Evolutionary conservation across 164 flowering plant species (phyloP).

Genomic region (Macadamia tetraphylla): DNA sequence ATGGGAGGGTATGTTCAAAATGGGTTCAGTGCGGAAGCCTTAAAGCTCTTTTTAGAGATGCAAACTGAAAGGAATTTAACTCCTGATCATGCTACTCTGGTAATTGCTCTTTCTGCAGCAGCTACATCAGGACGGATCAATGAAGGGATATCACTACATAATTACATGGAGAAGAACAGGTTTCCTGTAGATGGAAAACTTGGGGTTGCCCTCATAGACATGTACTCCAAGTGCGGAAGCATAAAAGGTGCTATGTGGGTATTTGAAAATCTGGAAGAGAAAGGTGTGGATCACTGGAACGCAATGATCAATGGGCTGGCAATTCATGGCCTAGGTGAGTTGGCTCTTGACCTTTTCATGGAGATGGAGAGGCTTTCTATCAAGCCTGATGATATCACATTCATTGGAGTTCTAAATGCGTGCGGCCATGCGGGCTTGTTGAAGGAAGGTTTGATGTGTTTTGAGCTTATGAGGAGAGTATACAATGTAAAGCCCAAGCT

Average conservation of each 20-base stretch:
- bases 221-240: slow-evolving; percentile 76
- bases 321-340: slow-evolving; percentile 51
- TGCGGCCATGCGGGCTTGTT: slow-evolving; percentile 68
- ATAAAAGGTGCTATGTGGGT: slow-evolving; percentile 41
- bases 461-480: slow-evolving; percentile 57
- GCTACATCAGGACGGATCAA: slow-evolving; percentile 46
- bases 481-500: slow-evolving; percentile 48
- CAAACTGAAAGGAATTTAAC: slow-evolving; percentile 11
- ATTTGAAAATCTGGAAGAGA: slow-evolving; percentile 33
- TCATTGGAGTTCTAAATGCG: slow-evolving; percentile 55
- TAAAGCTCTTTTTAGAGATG: slow-evolving; percentile 45
- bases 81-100: slow-evolving; percentile 49
- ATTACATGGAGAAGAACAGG: slow-evolving; percentile 31
- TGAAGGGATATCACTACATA: slow-evolving; percentile 41
- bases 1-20: slow-evolving; percentile 56
- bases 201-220: slow-evolving; percentile 62
- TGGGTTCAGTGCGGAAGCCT: slow-evolving; percentile 42
- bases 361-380: slow-evolving; percentile 45
- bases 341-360: slow-evolving; percentile 51
- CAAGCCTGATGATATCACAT: slow-evolving; percentile 69
- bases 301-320: slow-evolving; percentile 78
- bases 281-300: slow-evolving; percentile 57
- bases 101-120: slow-evolving; percentile 47
- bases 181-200: slow-evolving; percentile 35
- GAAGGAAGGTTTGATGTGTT: slow-evolving; percentile 57